Evolutionary conservation across 1,284 basidiomycete species (phyloP).

Genomic region (Cutaneotrichosporon cyanovorans): DNA sequence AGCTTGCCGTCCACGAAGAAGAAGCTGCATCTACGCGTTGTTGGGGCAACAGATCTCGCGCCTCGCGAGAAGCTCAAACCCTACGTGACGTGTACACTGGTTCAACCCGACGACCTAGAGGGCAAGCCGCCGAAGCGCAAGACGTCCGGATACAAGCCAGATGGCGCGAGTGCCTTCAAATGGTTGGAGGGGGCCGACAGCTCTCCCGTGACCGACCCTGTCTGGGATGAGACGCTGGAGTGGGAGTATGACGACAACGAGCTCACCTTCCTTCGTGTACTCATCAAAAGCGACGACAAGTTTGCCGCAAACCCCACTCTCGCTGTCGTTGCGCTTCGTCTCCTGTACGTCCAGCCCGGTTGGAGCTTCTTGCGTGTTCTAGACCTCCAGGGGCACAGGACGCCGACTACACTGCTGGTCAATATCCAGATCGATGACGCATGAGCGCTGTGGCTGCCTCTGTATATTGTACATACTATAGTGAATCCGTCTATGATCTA

Average conservation of each 20-base stretch:
- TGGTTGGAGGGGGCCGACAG: not conserved
- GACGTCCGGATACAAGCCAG: constrained; percentile 8
- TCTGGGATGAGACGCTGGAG: constrained; percentile 68
- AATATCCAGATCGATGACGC: constrained; percentile 8
- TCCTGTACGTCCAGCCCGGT: constrained; percentile 10
- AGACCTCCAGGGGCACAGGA: constrained; percentile 10
- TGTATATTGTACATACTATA: not conserved
- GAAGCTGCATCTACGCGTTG: constrained; percentile 10
- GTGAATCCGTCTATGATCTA: too few relatives aligned
- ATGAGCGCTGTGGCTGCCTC: not conserved
- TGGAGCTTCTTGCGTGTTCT: constrained; percentile 14
- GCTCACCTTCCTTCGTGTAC: constrained; percentile 15
- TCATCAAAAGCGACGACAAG: constrained; percentile 16
- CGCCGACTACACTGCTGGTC: constrained; percentile 8
- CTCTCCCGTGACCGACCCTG: constrained; percentile 47
- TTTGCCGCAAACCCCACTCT: constrained; percentile 14
- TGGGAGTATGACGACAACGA: constrained; percentile 57
- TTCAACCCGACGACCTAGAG: constrained; percentile 10
- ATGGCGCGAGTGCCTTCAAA: not conserved
- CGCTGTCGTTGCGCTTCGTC: constrained; percentile 5
- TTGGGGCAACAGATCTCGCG: constrained; percentile 12
- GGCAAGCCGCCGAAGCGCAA: constrained; percentile 16
- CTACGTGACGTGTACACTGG: constrained; percentile 16
- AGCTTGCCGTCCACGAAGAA: not conserved
- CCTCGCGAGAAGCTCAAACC: constrained; percentile 6